Percentiles rank a stretch among this genome's conserved stretches.
These are phyloP conservation scores for Paragyromitra xinjiangensis DNA, from an alignment of 495 filamentous ascomycete species.

Conservation along the genomic window DNA sequence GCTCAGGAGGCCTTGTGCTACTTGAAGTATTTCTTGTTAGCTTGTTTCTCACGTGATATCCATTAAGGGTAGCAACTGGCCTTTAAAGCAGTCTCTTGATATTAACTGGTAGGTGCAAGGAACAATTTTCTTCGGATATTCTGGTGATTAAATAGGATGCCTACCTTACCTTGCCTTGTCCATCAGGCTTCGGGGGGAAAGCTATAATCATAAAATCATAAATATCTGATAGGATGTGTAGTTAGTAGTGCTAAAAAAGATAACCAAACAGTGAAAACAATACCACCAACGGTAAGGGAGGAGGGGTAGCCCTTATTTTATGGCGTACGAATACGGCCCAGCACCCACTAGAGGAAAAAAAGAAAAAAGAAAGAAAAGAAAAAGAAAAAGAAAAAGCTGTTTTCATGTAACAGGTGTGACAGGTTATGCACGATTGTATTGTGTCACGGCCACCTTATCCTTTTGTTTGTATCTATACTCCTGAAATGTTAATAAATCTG, in stretches of 20 bases:
- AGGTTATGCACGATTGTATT: slow-evolving; percentile 1
- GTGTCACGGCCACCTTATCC: not conserved
- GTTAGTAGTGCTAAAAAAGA: not conserved
- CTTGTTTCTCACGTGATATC: slow-evolving; percentile 6
- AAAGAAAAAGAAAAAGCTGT: not conserved
- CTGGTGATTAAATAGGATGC: not conserved
- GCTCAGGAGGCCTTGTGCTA: not conserved
- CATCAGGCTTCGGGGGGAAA: not conserved
- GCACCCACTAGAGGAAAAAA: not conserved
- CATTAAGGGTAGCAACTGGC: not conserved
- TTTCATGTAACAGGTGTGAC: slow-evolving; percentile 4
- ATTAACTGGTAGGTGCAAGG: not conserved
- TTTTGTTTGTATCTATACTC: not conserved
- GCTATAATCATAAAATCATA: not conserved
- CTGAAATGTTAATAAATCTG: not conserved
- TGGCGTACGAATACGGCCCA: not conserved
- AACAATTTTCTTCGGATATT: not conserved
- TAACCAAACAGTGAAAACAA: not conserved
- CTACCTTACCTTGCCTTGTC: not conserved
- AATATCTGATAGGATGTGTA: not conserved
- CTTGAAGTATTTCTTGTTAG: not conserved
- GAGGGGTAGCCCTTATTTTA: slow-evolving; percentile 5
- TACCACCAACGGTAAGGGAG: not conserved
- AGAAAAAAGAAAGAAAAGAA: not conserved
- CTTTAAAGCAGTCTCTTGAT: not conserved